Conservation (phyloP, 192 early-diverging fungal species). For the Coemansia aciculifera region DNA sequence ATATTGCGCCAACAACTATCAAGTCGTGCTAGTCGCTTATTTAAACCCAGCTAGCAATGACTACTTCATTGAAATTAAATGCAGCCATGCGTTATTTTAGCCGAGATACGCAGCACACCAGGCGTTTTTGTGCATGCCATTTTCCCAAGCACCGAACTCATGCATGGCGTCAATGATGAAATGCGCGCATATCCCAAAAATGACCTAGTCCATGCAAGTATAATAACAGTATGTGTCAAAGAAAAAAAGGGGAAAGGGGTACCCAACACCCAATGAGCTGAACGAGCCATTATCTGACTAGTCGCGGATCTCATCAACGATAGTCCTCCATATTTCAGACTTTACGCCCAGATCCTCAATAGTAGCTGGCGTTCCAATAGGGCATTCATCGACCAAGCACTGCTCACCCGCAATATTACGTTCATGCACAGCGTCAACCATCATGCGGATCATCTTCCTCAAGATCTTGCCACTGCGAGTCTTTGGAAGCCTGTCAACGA, state of each 20-base stretch:
- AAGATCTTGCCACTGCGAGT: conserved; percentile 85
- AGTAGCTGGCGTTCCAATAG: conserved; percentile 67
- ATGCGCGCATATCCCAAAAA: neutral
- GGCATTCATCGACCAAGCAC: conserved; percentile 26
- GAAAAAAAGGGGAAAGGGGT: neutral
- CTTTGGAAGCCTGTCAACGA: conserved; percentile 76
- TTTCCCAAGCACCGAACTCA: neutral
- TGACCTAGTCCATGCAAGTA: neutral
- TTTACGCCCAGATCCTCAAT: conserved; percentile 74
- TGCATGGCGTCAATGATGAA: neutral
- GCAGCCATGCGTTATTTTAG: conserved; percentile 2
- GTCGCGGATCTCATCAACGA: conserved; percentile 8
- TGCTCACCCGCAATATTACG: conserved; percentile 15
- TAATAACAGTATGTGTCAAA: neutral
- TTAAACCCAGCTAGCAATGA: neutral
- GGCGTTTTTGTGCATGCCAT: neutral
- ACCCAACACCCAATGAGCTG: neutral
- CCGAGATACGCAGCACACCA: neutral
- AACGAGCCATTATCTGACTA: neutral
- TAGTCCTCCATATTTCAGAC: conserved; percentile 49
- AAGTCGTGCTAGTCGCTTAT: neutral
- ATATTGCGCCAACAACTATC: neutral
- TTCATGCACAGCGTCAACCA: conserved; percentile 65
- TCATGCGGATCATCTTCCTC: conserved; percentile 71
- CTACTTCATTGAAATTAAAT: neutral